phyloP scores from a whole-genome alignment of 495 filamentous ascomycete species.

The Aspergillus haitiensis region DNA sequence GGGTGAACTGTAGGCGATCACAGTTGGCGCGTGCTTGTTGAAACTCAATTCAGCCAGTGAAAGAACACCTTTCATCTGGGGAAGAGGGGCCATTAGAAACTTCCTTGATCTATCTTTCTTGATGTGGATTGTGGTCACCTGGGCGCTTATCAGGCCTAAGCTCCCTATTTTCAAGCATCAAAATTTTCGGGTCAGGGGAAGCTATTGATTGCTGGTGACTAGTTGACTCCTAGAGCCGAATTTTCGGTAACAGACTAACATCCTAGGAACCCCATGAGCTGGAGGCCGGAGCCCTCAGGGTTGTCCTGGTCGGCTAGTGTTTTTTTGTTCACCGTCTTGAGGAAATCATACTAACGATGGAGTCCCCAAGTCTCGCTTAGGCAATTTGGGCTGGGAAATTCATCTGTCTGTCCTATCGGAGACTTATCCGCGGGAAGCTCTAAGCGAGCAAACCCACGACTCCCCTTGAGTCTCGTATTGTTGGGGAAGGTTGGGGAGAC shows the following conservation, averaged over 20 bases:
- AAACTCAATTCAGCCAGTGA: constrained; percentile 39
- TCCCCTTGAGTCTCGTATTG: background rate
- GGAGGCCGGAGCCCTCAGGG: background rate
- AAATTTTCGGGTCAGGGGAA: background rate
- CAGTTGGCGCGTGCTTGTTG: constrained; percentile 41
- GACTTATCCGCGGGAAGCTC: background rate
- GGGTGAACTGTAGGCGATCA: constrained; percentile 39
- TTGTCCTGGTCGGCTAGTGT: background rate
- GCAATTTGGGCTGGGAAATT: background rate
- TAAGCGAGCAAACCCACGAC: background rate
- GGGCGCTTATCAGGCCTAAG: constrained; percentile 6
- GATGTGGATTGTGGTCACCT: background rate
- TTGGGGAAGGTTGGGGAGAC: background rate
- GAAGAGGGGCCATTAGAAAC: background rate
- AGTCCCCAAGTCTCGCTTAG: background rate
- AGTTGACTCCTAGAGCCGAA: background rate
- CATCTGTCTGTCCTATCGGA: constrained; percentile 6
- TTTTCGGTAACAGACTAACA: background rate
- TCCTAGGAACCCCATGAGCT: background rate
- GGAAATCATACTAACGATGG: background rate
- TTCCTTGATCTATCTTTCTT: background rate
- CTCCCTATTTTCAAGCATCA: background rate
- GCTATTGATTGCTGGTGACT: background rate
- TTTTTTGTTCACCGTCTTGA: background rate
- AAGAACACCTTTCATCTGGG: constrained; percentile 15